These are phyloP conservation scores for Camelina hispida DNA, from an alignment of 345 rosid genomes.

Conservation along the genomic window DNA sequence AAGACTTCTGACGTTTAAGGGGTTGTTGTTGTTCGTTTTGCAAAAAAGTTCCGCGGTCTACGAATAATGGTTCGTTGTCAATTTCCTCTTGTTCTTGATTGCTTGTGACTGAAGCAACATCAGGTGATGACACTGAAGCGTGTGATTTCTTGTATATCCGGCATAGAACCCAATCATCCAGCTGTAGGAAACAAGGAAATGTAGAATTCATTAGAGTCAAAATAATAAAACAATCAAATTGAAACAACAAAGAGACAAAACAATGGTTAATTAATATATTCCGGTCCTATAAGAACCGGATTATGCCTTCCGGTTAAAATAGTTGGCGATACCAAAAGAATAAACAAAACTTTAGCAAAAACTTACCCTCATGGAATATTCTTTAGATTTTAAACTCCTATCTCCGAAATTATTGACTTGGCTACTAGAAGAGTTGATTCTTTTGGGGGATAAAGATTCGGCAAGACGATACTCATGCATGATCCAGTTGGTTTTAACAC, in stretches of 20 bases:
- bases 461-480: constrained; percentile 96
- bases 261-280: not conserved
- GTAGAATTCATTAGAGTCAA: not conserved
- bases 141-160: constrained; percentile 90
- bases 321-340: constrained; percentile 1
- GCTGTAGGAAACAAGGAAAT: constrained; percentile 47
- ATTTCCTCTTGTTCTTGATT: constrained; percentile 75
- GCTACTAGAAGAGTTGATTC: constrained; percentile 30
- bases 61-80: constrained; percentile 42
- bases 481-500: constrained; percentile 93
- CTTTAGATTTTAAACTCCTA: constrained; percentile 57
- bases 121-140: constrained; percentile 51
- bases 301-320: not conserved
- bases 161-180: constrained; percentile 99
- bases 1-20: constrained; percentile 68
- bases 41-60: constrained; percentile 38
- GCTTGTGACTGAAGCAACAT: constrained; percentile 44
- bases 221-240: constrained; percentile 6
- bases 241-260: not conserved
- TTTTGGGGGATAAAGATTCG: constrained; percentile 44
- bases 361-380: constrained; percentile 92
- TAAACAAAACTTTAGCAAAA: not conserved
- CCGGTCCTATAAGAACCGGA: not conserved
- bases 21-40: constrained; percentile 41
- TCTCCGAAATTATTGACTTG: constrained; percentile 35